Conservation (phyloP, 2,329 filamentous ascomycete genomes). For the Fusarium globosum region DNA sequence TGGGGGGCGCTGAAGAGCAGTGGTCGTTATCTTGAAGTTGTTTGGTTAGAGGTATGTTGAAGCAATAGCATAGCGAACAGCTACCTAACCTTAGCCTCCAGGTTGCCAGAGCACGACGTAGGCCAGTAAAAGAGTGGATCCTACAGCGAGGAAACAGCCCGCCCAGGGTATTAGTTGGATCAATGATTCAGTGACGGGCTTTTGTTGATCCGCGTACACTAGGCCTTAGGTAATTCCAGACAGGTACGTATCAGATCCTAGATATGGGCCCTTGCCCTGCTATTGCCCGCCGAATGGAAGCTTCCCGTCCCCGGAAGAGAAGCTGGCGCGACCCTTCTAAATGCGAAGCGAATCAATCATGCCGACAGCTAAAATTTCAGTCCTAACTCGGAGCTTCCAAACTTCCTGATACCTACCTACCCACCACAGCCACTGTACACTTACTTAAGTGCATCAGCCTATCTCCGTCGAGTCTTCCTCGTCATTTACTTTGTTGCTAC, state of each 20-base stretch:
- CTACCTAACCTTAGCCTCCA: conserved; percentile 42
- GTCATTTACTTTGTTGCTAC: conserved; percentile 6
- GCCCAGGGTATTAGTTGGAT: conserved; percentile 24
- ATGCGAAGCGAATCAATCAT: conserved; percentile 35
- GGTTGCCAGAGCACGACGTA: conserved; percentile 54
- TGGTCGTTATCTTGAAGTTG: conserved; percentile 32
- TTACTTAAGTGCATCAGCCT: conserved; percentile 34
- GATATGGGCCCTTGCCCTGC: conserved; percentile 17
- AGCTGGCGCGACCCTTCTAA: conserved; percentile 40
- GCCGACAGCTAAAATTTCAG: conserved; percentile 48
- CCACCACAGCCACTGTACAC: conserved; percentile 32
- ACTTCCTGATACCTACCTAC: conserved; percentile 42
- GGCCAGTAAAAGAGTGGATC: conserved; percentile 39
- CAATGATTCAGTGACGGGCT: conserved; percentile 35
- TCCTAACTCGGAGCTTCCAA: conserved; percentile 38
- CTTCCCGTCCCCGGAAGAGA: conserved; percentile 37
- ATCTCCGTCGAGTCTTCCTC: conserved; percentile 10
- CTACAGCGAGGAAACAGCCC: background rate
- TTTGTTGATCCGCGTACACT: conserved; percentile 46
- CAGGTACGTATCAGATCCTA: conserved; percentile 1
- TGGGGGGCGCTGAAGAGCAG: conserved; percentile 3
- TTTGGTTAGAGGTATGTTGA: conserved; percentile 32
- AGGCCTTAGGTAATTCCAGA: background rate
- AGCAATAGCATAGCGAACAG: conserved; percentile 32
- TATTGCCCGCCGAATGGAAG: conserved; percentile 23